phyloP scores from a whole-genome alignment of 163 green algal genomes.

The Chlorella variabilis region DNA sequence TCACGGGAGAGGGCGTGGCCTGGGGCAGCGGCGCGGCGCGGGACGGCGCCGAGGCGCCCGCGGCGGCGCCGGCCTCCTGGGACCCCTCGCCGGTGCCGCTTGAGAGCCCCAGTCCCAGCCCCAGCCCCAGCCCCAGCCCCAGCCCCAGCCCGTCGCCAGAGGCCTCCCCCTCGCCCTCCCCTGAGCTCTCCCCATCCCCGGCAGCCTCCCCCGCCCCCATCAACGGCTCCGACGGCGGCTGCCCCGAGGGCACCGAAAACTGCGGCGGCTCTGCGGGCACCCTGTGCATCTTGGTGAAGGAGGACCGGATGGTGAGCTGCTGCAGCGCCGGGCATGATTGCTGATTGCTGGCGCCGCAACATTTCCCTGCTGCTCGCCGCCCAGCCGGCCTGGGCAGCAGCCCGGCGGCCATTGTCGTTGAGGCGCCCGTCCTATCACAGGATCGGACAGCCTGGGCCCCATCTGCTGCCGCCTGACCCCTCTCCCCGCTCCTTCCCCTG shows the following conservation, averaged over 20 bases:
- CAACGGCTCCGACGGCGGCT: conserved; percentile 1
- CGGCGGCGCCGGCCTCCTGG: neutral
- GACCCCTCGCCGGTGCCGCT: no score
- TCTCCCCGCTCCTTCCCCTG: no score
- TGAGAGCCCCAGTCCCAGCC: neutral
- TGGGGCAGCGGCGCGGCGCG: conserved; percentile 1
- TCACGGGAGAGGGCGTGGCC: neutral
- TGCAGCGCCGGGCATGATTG: no score
- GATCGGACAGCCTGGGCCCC: no score
- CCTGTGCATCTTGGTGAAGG: conserved; percentile 10
- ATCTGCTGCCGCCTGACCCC: no score
- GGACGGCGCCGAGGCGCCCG: neutral
- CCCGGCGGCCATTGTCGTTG: no score
- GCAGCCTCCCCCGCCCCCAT: neutral
- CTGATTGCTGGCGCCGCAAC: no score
- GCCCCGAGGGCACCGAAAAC: neutral
- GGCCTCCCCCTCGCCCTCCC: neutral
- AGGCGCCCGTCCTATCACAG: no score
- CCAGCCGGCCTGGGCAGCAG: no score
- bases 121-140: neutral
- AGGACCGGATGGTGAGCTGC: neutral
- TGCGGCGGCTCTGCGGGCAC: conserved; percentile 5
- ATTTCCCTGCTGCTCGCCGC: no score
- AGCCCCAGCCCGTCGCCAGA: neutral
- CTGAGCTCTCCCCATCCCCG: neutral